Percentiles rank a stretch among this genome's conserved stretches.
Evolutionary conservation across 2,329 filamentous ascomycete genomes (phyloP).

Genomic region (Diplodia mutila): DNA sequence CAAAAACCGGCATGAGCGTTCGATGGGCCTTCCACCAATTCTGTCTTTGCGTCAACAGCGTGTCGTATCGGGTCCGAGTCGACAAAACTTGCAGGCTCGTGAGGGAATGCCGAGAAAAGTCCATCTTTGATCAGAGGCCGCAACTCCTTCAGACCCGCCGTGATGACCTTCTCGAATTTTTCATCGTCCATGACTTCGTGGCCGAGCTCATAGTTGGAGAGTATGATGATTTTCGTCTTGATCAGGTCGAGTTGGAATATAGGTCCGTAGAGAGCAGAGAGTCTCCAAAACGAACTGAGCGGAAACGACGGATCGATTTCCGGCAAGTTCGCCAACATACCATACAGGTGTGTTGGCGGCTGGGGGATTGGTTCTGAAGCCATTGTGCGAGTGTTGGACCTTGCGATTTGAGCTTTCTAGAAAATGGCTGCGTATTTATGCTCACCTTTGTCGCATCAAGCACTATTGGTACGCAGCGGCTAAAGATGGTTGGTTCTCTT

Average conservation of each 20-base stretch:
- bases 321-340: constrained; percentile 29
- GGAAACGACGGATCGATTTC: constrained; percentile 34
- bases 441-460: neutral
- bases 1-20: constrained; percentile 52
- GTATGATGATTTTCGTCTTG: constrained; percentile 54
- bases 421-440: neutral
- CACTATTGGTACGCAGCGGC: neutral
- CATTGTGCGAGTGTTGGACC: neutral
- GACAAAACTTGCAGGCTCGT: constrained; percentile 23
- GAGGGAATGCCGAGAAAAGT: constrained; percentile 29
- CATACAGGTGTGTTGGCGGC: constrained; percentile 27
- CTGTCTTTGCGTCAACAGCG: constrained; percentile 14
- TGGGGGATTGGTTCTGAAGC: constrained; percentile 29
- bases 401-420: neutral
- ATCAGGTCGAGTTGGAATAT: constrained; percentile 62
- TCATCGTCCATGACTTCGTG: constrained; percentile 28
- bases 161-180: constrained; percentile 28
- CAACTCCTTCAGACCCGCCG: constrained; percentile 26
- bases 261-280: constrained; percentile 52
- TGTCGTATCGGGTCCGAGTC: neutral
- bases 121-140: constrained; percentile 28
- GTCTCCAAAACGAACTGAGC: constrained; percentile 26
- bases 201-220: constrained; percentile 37
- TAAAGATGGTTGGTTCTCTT: neutral
- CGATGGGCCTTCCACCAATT: constrained; percentile 43